Conservation (phyloP, 1,284 basidiomycete genomes). For the Ustilago xerochloae region DNA sequence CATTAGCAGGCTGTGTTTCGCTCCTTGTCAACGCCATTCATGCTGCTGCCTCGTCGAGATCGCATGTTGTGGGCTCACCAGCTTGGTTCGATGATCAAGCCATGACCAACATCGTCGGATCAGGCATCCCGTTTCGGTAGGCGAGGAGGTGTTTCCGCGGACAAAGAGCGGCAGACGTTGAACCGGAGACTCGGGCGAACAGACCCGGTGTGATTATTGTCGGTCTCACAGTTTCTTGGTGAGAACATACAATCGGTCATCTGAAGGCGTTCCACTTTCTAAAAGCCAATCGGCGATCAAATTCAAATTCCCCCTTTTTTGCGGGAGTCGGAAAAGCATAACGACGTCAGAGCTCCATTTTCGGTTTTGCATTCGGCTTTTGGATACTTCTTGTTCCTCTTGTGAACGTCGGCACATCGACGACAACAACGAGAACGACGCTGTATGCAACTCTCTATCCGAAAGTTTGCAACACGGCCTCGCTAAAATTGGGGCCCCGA, state of each 20-base stretch:
- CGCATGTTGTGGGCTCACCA: neutral
- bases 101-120: no score
- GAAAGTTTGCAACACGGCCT: slow-evolving; percentile 12
- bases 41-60: neutral
- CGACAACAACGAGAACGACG: neutral
- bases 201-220: no score
- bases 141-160: no score
- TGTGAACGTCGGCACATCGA: neutral
- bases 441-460: neutral
- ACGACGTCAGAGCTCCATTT: slow-evolving; percentile 12
- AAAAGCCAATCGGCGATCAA: neutral
- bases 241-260: no score
- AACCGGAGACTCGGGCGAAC: no score
- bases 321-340: slow-evolving; percentile 6
- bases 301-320: neutral
- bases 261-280: no score
- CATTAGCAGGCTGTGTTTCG: no score
- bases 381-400: neutral
- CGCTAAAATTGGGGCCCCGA: slow-evolving; percentile 9
- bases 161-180: no score
- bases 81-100: no score
- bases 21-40: neutral
- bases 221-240: no score
- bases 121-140: no score
- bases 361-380: slow-evolving; percentile 1